Percentiles rank a stretch among this genome's conserved stretches.
These are phyloP conservation scores for Salpingoeca rosetta DNA, from an alignment of 78 protist species.

Conservation along the genomic window DNA sequence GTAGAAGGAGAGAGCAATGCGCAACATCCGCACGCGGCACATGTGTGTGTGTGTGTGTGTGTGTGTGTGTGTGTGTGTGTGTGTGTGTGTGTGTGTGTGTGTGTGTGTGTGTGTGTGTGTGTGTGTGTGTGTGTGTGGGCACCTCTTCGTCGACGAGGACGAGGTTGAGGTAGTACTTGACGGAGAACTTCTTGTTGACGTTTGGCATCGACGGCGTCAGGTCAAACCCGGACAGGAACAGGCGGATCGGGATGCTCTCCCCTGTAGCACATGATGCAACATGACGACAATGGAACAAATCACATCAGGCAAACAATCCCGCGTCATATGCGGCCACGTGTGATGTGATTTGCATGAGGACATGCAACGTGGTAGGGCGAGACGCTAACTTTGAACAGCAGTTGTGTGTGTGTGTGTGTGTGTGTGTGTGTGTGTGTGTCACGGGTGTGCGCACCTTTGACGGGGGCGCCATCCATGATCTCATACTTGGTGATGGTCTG, in stretches of 20 bases:
- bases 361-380: not conserved
- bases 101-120: no score
- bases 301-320: no score
- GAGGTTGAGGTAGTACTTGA: conserved; percentile 68
- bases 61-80: no score
- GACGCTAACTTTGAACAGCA: not conserved
- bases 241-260: conserved; percentile 89
- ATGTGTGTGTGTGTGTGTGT: no score
- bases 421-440: no score
- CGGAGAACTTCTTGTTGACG: conserved; percentile 83
- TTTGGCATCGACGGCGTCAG: conserved; percentile 87
- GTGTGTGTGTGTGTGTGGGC: no score
- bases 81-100: no score
- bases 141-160: conserved; percentile 70
- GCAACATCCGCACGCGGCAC: no score
- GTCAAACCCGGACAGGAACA: conserved; percentile 79
- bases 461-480: conserved; percentile 97
- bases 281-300: no score
- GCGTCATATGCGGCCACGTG: no score
- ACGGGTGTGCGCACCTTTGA: conserved; percentile 46
- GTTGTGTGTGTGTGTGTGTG: no score
- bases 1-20: no score
- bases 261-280: conserved; percentile 7
- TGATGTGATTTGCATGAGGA: not conserved
- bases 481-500: conserved; percentile 91